These are phyloP conservation scores for Eutypella sp. DNA, from an alignment of 2,329 filamentous ascomycete genomes.

Conservation along the genomic window DNA sequence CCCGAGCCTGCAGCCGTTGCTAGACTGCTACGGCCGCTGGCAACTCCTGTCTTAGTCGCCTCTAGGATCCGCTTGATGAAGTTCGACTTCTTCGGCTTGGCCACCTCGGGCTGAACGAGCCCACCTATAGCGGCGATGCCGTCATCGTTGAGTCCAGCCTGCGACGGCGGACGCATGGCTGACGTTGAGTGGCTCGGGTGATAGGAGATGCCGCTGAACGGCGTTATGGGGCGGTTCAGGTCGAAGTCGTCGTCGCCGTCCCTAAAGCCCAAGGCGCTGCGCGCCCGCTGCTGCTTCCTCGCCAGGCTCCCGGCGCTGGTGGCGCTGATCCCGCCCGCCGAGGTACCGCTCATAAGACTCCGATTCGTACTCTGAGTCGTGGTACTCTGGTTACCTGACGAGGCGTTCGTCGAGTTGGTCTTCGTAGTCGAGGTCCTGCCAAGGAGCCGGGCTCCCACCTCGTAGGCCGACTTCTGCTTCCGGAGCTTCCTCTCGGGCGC, in stretches of 20 bases:
- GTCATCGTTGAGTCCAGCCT: slow-evolving; percentile 62
- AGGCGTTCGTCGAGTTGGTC: slow-evolving; percentile 76
- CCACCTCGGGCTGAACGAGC: slow-evolving; percentile 54
- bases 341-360: slow-evolving; percentile 90
- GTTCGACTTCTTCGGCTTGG: slow-evolving; percentile 72
- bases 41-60: slow-evolving; percentile 88
- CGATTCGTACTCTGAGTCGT: slow-evolving; percentile 70
- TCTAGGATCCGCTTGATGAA: slow-evolving; percentile 97
- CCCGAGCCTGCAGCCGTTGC: slow-evolving; percentile 53
- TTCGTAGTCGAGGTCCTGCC: slow-evolving; percentile 83
- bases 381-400: slow-evolving; percentile 64
- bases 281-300: slow-evolving; percentile 62
- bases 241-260: slow-evolving; percentile 43
- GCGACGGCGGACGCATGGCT: slow-evolving; percentile 56
- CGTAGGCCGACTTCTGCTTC: slow-evolving; percentile 71
- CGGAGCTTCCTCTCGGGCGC: slow-evolving; percentile 44
- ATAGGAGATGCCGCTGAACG: slow-evolving; percentile 77
- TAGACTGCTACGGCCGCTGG: slow-evolving; percentile 81
- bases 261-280: slow-evolving; percentile 60
- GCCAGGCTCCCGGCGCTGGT: slow-evolving; percentile 94
- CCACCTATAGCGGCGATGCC: slow-evolving; percentile 70
- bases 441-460: slow-evolving; percentile 65
- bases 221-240: slow-evolving; percentile 52
- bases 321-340: slow-evolving; percentile 85
- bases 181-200: slow-evolving; percentile 77